These are phyloP conservation scores for Yamadazyma phyllophila DNA, from an alignment of 805 yeast species.

Conservation along the genomic window DNA sequence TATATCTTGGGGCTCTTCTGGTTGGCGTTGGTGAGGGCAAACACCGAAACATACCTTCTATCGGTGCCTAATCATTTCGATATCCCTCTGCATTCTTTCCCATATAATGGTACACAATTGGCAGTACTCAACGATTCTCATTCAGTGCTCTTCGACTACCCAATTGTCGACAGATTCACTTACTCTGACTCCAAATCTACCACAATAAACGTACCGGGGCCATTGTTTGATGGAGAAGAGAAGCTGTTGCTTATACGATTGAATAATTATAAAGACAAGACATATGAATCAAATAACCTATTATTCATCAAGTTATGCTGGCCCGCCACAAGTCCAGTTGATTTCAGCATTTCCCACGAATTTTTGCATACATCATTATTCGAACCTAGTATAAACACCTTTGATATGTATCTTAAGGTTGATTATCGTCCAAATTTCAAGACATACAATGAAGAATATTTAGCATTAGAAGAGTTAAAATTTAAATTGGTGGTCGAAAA, in stretches of 20 bases:
- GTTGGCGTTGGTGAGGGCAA: slow-evolving; percentile 19
- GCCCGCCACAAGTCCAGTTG: slow-evolving; percentile 34
- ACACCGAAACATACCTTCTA: slow-evolving; percentile 36
- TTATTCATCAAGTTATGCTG: slow-evolving; percentile 33
- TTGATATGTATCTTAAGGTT: slow-evolving; percentile 26
- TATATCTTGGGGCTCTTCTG: not conserved
- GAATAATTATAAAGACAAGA: slow-evolving; percentile 31
- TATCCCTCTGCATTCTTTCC: slow-evolving; percentile 18
- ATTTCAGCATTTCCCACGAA: slow-evolving; percentile 21
- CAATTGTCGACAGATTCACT: slow-evolving; percentile 17
- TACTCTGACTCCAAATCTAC: not conserved
- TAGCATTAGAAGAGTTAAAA: slow-evolving; percentile 12
- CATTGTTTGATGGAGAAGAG: slow-evolving; percentile 5
- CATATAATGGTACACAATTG: slow-evolving; percentile 20
- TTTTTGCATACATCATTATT: slow-evolving; percentile 19
- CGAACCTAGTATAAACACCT: slow-evolving; percentile 2
- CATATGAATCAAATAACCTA: slow-evolving; percentile 24
- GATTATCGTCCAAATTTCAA: slow-evolving; percentile 21
- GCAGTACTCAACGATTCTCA: slow-evolving; percentile 20
- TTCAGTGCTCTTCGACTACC: slow-evolving; percentile 22
- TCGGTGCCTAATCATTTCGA: slow-evolving; percentile 35
- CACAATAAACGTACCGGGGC: not conserved
- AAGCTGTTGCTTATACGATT: slow-evolving; percentile 25
- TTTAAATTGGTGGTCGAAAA: slow-evolving; percentile 27
- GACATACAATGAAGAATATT: slow-evolving; percentile 14